Evolutionary conservation across 345 rosid species (phyloP), one percentile per base, ranked within the genome.

Genomic region (Citrus glauca): DNA sequence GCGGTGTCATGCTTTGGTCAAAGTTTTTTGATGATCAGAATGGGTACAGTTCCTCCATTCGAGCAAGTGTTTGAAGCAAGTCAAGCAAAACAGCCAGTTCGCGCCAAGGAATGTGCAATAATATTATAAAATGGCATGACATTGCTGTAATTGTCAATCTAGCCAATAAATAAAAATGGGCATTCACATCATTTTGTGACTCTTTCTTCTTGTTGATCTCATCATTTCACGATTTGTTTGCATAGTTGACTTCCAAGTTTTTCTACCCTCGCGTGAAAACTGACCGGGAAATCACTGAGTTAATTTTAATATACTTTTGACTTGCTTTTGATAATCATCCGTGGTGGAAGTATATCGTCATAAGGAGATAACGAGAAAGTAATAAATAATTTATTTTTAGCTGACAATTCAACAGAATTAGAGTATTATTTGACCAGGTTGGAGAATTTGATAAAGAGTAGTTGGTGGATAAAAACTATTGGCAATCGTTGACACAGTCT

Each of bases 1-100:
- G 93, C 28, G 91, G 95, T 11, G 85, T 88, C 0, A 89, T 89
- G 92, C 88, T 91, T 66, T 91, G 93, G 93, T 82, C 87, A 28
- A 89, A 82, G 77, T 91, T 83, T 11, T 87, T 74, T 59, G 95
- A 91, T 76, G 86, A 86, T 82, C 65, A 72, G 73, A 85, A 77
- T 72, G 90, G 89, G 17, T 91, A 90, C 10, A 90, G 93, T 68
- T 55, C 80, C 25, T 64, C 93, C 78, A 87, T 88, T 69, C 28
- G 42, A 64, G 68, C 11, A 2, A 77, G 80, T 40, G 89, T 91
- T 14, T 91, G 82, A 84, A 73, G 74, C 74, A 48, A 17, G 57
- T 17, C 57, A 53, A 53, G 22, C 57, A 53, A 45, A 45, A 53
- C 57, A 17, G 13, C 61, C 32, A 0, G 14, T 45, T 28, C 7